Percentiles rank a stretch among this genome's conserved stretches.
phyloP scores from a whole-genome alignment of 805 yeast species.

The Hanseniaspora taiwanica region DNA sequence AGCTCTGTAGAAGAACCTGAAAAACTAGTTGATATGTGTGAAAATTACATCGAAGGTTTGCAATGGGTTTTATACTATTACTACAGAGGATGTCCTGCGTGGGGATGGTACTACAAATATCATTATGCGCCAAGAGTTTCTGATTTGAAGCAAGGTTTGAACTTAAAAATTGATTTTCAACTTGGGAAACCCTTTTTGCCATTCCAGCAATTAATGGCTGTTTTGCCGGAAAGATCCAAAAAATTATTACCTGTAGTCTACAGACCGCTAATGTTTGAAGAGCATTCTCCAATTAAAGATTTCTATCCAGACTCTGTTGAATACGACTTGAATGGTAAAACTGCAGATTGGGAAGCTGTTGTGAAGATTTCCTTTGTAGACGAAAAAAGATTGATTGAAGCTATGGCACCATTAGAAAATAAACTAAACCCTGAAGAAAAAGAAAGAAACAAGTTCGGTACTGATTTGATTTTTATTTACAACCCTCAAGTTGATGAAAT shows the following conservation, averaged over 20 bases:
- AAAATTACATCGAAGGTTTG: conserved; percentile 82
- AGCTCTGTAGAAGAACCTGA: conserved; percentile 44
- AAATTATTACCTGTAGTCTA: conserved; percentile 64
- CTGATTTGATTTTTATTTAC: conserved; percentile 50
- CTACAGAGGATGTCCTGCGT: conserved; percentile 81
- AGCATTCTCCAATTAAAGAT: conserved; percentile 73
- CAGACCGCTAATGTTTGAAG: conserved; percentile 76
- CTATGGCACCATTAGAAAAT: conserved; percentile 53
- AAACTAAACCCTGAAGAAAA: conserved; percentile 58
- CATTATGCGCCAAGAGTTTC: conserved; percentile 94
- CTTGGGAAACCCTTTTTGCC: conserved; percentile 76
- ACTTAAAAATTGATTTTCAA: conserved; percentile 48
- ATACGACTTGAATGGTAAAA: conserved; percentile 86
- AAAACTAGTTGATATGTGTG: conserved; percentile 47
- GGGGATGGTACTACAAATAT: conserved; percentile 89
- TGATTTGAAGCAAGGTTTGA: conserved; percentile 64
- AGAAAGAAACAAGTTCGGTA: conserved; percentile 62
- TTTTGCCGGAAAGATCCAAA: conserved; percentile 83
- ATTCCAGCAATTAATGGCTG: conserved; percentile 94
- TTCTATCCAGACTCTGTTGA: conserved; percentile 84
- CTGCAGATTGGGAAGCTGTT: conserved; percentile 96
- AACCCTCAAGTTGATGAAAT: conserved; percentile 62
- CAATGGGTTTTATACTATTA: conserved; percentile 95
- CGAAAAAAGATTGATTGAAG: conserved; percentile 55
- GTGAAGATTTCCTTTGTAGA: conserved; percentile 88